Evolutionary conservation across 306 rosid genomes (phyloP), one percentile per base, ranked within the genome.

Genomic region (Vigna mungo): DNA sequence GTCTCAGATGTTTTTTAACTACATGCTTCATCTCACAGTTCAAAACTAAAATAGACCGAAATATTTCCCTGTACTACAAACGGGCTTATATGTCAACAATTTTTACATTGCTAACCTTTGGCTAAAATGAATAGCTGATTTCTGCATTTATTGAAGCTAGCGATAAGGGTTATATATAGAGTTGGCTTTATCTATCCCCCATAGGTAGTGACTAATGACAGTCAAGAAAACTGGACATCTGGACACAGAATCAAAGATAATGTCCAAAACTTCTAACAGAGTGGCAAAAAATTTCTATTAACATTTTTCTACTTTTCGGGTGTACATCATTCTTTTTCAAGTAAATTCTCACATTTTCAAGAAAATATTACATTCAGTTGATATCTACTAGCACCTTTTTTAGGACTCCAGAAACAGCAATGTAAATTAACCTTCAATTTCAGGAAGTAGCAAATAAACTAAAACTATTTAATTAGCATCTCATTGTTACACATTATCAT

Each of bases 281-380:
- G 13, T 7, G 54, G 65, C 51, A 32, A 66, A 15, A 71, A 37
- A 2, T 1, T 9, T 48, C 36, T 32, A 25, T 25, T 11, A 61
- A 39, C 18, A 14, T 41, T 39, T 47, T 23, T 79, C n/a, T 39
- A 39, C 52, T 68, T 64, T 27, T 53, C 12, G 27, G 14, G 36
- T 73, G 48, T 27, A 64, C 78, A 80, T 59, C 16, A 61, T 68
- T 53, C 20, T 37, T 77, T 15, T 66, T 51, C 80, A 52, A 37
- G 63, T 34, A 69, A 47, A 48, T 36, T 54, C 54, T 32, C 12
- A 17, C 47, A 63, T 14, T 65, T 63, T 41, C 30, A 71, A n/a
- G 47, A 68, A 68, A 54, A 53, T 49, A 61, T 49, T 71, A 37
- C 37, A 7, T 52, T 46, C 37, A 14, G 23, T 72, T 18, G 9